These are phyloP conservation scores for Aurifilum marmelostoma DNA, from an alignment of 2,329 filamentous ascomycete genomes.

Conservation along the genomic window DNA sequence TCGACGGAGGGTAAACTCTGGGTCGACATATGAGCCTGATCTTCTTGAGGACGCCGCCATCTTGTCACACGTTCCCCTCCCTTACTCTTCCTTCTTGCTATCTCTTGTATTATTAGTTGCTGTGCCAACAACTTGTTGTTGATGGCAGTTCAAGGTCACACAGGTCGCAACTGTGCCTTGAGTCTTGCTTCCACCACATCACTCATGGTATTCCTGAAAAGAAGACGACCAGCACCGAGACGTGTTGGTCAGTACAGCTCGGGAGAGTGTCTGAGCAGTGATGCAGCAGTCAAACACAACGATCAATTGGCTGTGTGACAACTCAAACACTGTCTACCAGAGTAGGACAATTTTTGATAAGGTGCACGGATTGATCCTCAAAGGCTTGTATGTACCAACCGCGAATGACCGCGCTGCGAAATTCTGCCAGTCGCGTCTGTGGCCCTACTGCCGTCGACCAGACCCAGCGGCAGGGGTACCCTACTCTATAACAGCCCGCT, in stretches of 20 bases:
- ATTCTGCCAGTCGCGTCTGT: neutral
- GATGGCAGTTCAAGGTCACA: slow-evolving; percentile 10
- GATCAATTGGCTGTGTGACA: neutral
- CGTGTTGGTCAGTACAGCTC: neutral
- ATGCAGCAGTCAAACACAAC: neutral
- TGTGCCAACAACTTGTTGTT: neutral
- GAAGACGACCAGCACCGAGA: neutral
- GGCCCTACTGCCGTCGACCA: no score
- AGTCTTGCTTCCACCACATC: slow-evolving; percentile 19
- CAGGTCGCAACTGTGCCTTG: slow-evolving; percentile 14
- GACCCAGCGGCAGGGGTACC: neutral
- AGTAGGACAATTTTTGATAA: no score
- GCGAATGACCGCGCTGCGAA: neutral
- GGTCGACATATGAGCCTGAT: slow-evolving; percentile 59
- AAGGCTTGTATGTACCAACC: neutral
- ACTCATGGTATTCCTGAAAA: slow-evolving; percentile 14
- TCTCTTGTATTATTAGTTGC: no score
- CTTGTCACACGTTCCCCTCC: slow-evolving; percentile 18
- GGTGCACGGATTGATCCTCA: neutral
- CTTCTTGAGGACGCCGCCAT: slow-evolving; percentile 50
- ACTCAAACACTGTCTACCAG: neutral
- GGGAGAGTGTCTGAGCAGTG: neutral
- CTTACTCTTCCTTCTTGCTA: neutral
- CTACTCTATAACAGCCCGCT: neutral
- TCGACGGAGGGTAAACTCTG: slow-evolving; percentile 73